Evolutionary conservation across 805 yeast species (phyloP).

Genomic region (Barnettozyma botsteinii): DNA sequence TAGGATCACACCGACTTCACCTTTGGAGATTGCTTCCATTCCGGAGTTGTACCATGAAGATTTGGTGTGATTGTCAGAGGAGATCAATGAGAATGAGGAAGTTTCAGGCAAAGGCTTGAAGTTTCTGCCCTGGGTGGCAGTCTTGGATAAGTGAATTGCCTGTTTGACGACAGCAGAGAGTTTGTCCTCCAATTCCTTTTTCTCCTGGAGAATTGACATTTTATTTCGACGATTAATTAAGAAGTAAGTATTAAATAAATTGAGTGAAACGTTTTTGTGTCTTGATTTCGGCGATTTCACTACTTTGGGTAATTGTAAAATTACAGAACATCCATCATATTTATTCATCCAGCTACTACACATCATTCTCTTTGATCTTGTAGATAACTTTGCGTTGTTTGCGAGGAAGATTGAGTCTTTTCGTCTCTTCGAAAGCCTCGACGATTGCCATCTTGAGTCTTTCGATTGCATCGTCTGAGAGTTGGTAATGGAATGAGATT

Average conservation of each 20-base stretch:
- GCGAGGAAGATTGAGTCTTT: slow-evolving; percentile 8
- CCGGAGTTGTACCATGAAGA: slow-evolving; percentile 40
- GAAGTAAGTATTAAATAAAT: no score
- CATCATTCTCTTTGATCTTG: slow-evolving; percentile 3
- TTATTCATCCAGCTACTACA: no score
- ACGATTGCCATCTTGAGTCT: slow-evolving; percentile 28
- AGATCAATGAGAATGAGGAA: slow-evolving; percentile 43
- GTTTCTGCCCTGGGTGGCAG: slow-evolving; percentile 24
- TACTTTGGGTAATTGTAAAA: no score
- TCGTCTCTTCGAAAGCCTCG: slow-evolving; percentile 32
- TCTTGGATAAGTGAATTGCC: slow-evolving; percentile 38
- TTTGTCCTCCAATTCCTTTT: slow-evolving; percentile 15
- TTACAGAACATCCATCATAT: no score
- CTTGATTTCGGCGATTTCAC: not conserved
- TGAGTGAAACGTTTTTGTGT: not conserved
- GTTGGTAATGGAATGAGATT: slow-evolving; percentile 49
- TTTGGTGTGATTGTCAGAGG: slow-evolving; percentile 21
- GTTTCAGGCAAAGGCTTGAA: slow-evolving; percentile 46
- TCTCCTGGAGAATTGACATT: slow-evolving; percentile 14
- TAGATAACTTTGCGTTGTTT: slow-evolving; percentile 5
- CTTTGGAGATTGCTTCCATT: slow-evolving; percentile 55
- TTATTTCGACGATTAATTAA: no score
- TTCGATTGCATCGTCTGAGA: slow-evolving; percentile 17
- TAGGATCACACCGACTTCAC: slow-evolving; percentile 80
- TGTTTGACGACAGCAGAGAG: slow-evolving; percentile 23